A percentile compares a stretch with the other conserved stretches of the same genome.
These are phyloP conservation scores for Alternaria gansuensis DNA, from an alignment of 2,329 filamentous ascomycete species.

Conservation along the genomic window DNA sequence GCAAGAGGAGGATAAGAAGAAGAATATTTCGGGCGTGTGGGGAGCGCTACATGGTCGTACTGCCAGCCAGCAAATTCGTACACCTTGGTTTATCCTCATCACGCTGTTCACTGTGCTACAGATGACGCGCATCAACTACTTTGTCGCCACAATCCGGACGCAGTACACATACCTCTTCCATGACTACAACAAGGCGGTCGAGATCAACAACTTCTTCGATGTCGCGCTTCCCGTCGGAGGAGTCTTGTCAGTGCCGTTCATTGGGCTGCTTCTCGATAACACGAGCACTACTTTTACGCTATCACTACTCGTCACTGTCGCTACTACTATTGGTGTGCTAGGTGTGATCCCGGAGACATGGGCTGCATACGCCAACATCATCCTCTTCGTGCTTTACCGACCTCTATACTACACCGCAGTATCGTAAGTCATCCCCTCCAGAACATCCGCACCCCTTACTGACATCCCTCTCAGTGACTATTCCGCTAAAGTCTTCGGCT, in stretches of 20 bases:
- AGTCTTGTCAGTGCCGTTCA: conserved; percentile 85
- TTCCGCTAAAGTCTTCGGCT: conserved; percentile 89
- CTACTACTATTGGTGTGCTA: conserved; percentile 78
- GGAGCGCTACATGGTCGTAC: conserved; percentile 80
- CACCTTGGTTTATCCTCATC: conserved; percentile 86
- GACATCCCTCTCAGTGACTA: conserved; percentile 67
- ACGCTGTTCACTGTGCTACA: conserved; percentile 76
- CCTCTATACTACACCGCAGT: conserved; percentile 93
- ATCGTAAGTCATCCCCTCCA: conserved; percentile 59
- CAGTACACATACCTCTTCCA: conserved; percentile 82
- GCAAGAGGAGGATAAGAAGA: conserved; percentile 72
- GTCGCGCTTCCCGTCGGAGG: conserved; percentile 84
- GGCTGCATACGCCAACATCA: conserved; percentile 78
- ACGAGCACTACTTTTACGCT: conserved; percentile 77
- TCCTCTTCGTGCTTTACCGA: conserved; percentile 83
- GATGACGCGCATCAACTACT: conserved; percentile 87
- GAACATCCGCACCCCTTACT: neutral
- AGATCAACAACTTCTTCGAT: conserved; percentile 86
- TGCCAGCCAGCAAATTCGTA: conserved; percentile 75
- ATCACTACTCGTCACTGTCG: conserved; percentile 71
- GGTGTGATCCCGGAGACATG: conserved; percentile 75
- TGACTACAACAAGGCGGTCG: conserved; percentile 67
- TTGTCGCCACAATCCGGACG: conserved; percentile 83
- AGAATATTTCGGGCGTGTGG: conserved; percentile 80
- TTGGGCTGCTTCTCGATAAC: conserved; percentile 80